Evolutionary conservation across 257 asterid genomes (phyloP).

Genomic region (Capsicum chinense): DNA sequence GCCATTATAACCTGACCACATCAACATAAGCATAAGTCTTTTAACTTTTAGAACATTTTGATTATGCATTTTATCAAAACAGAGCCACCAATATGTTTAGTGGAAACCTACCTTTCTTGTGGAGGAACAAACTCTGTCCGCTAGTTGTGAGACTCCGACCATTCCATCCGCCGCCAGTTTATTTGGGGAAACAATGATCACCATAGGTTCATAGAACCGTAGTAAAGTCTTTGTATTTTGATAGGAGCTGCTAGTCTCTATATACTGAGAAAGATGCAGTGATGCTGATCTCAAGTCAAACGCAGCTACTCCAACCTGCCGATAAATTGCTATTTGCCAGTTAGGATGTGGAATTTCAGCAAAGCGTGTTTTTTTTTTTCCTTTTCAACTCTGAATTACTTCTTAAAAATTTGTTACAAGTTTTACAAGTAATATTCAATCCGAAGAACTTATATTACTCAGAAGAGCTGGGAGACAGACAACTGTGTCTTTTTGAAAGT

Average conservation of each 20-base stretch:
- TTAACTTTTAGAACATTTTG: conserved; percentile 30
- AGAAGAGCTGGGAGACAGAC: background rate
- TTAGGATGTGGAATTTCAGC: background rate
- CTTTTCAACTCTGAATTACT: background rate
- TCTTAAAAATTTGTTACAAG: background rate
- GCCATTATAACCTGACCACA: conserved; percentile 68
- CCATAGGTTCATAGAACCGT: conserved; percentile 88
- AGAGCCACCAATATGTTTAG: conserved; percentile 22
- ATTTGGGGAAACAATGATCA: conserved; percentile 78
- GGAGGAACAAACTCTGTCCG: conserved; percentile 70
- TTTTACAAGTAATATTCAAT: background rate
- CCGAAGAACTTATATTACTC: background rate
- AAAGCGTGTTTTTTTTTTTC: background rate
- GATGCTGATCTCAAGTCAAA: conserved; percentile 95
- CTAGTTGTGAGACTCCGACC: conserved; percentile 95
- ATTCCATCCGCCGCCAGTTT: conserved; percentile 89
- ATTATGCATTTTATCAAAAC: background rate
- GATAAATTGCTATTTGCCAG: conserved; percentile 22
- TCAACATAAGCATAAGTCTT: conserved; percentile 37
- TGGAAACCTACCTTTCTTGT: conserved; percentile 61
- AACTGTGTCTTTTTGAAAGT: conserved; percentile 15
- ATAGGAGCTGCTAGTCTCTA: conserved; percentile 94
- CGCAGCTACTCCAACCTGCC: conserved; percentile 97
- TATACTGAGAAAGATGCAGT: conserved; percentile 91
- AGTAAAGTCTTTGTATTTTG: conserved; percentile 93